Percentiles rank a stretch among this genome's conserved stretches.
phyloP scores from a whole-genome alignment of 768 basidiomycete species.

The Psilocybe azurescens region DNA sequence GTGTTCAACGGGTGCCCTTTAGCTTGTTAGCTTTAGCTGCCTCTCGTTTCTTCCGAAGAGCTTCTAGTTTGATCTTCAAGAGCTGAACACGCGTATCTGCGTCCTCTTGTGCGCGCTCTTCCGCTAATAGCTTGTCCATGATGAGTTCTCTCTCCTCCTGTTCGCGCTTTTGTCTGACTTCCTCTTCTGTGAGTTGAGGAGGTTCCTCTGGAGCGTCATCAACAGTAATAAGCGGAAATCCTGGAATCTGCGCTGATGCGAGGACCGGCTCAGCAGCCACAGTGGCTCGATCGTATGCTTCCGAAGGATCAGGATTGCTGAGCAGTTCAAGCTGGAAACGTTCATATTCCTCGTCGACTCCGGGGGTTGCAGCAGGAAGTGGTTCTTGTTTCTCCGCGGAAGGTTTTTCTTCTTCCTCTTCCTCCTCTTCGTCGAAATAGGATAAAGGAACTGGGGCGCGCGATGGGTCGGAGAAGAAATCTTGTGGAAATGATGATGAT shows the following conservation, averaged over 20 bases:
- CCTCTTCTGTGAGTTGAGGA: conserved; percentile 46
- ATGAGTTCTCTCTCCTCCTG: conserved; percentile 82
- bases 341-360: conserved; percentile 75
- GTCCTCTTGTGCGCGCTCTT: conserved; percentile 88
- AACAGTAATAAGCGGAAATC: conserved; percentile 44
- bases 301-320: conserved; percentile 42
- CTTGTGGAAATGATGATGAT: conserved; percentile 51
- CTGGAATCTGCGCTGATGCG: conserved; percentile 50
- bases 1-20: not conserved
- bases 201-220: conserved; percentile 31
- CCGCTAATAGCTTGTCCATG: conserved; percentile 84
- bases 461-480: conserved; percentile 85
- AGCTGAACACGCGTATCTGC: conserved; percentile 75
- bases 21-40: conserved; percentile 27
- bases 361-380: conserved; percentile 28
- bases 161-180: conserved; percentile 55
- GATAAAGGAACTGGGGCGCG: conserved; percentile 45
- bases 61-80: conserved; percentile 70
- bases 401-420: conserved; percentile 28
- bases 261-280: conserved; percentile 72
- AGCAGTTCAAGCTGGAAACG: conserved; percentile 72
- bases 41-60: conserved; percentile 48
- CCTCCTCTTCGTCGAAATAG: conserved; percentile 51
- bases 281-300: conserved; percentile 73
- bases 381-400: conserved; percentile 15